These are phyloP conservation scores for Chalciporus chontae DNA, from an alignment of 768 basidiomycete genomes.

Conservation along the genomic window DNA sequence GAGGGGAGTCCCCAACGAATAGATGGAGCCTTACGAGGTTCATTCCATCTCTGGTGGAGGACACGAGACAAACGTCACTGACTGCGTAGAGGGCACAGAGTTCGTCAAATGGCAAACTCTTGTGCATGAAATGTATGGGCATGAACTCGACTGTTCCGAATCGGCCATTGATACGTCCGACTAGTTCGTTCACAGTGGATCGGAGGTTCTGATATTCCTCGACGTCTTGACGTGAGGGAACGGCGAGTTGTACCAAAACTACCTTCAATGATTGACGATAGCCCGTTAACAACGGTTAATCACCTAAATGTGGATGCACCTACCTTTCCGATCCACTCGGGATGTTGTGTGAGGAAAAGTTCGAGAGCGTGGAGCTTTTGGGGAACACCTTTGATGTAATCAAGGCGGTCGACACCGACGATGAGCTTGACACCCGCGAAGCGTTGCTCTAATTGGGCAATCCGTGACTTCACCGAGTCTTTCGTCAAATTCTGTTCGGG, in stretches of 20 bases:
- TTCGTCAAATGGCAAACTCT: constrained; percentile 88
- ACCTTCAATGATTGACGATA: constrained; percentile 45
- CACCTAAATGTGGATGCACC: constrained; percentile 6
- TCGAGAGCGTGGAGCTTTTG: constrained; percentile 97
- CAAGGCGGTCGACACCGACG: constrained; percentile 95
- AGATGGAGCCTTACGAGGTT: constrained; percentile 69
- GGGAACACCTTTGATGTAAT: constrained; percentile 99
- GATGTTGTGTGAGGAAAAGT: constrained; percentile 94
- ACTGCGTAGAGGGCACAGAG: constrained; percentile 97
- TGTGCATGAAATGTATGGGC: constrained; percentile 99
- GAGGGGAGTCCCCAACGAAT: constrained; percentile 4
- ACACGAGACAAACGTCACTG: constrained; percentile 94
- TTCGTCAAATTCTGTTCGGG: constrained; percentile 67
- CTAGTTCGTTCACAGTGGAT: constrained; percentile 94
- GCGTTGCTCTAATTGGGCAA: constrained; percentile 78
- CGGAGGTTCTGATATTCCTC: constrained; percentile 99
- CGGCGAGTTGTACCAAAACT: constrained; percentile 94
- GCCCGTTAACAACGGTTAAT: constrained; percentile 9
- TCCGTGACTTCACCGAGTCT: constrained; percentile 74
- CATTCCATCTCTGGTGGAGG: constrained; percentile 97
- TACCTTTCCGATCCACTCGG: constrained; percentile 98
- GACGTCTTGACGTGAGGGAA: constrained; percentile 96
- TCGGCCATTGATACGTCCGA: constrained; percentile 96
- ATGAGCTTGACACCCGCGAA: constrained; percentile 96
- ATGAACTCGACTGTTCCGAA: constrained; percentile 99